These are phyloP conservation scores for Rehmannia glutinosa DNA, from an alignment of 257 asterid species.

Conservation along the genomic window DNA sequence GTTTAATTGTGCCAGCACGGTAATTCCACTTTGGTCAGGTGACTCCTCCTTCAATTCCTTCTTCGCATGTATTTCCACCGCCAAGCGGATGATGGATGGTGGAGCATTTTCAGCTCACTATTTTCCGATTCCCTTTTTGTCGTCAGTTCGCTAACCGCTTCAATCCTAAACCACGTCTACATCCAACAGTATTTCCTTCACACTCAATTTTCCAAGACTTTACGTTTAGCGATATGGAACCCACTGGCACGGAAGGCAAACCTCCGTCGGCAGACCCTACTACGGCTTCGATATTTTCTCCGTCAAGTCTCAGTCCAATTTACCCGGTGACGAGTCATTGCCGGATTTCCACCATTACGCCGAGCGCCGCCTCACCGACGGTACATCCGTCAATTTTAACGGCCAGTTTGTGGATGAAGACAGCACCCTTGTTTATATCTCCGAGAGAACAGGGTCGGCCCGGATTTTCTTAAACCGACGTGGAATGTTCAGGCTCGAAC, in stretches of 20 bases:
- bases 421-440: slow-evolving; percentile 39
- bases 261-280: slow-evolving; percentile 54
- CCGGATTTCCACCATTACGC: not conserved
- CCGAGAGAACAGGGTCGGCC: slow-evolving; percentile 59
- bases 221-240: slow-evolving; percentile 45
- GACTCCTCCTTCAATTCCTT: slow-evolving; percentile 30
- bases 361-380: slow-evolving; percentile 66
- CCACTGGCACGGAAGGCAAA: slow-evolving; percentile 56
- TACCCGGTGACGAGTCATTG: not conserved
- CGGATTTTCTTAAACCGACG: slow-evolving; percentile 37
- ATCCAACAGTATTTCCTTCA: not conserved
- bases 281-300: slow-evolving; percentile 83
- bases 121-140: slow-evolving; percentile 28
- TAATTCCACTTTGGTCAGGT: slow-evolving; percentile 70
- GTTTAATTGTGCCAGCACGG: slow-evolving; percentile 47
- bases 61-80: slow-evolving; percentile 55
- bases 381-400: slow-evolving; percentile 56
- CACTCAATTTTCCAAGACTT: not conserved
- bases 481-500: slow-evolving; percentile 17
- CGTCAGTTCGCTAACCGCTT: too few species aligned
- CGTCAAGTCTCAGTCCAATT: slow-evolving; percentile 28
- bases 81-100: slow-evolving; percentile 84
- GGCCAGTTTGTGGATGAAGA: slow-evolving; percentile 56
- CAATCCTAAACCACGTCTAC: not conserved
- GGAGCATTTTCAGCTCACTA: slow-evolving; percentile 56